These are phyloP conservation scores for Cyanidium caldarium DNA, from an alignment of 23 red algal species.

Conservation along the genomic window DNA sequence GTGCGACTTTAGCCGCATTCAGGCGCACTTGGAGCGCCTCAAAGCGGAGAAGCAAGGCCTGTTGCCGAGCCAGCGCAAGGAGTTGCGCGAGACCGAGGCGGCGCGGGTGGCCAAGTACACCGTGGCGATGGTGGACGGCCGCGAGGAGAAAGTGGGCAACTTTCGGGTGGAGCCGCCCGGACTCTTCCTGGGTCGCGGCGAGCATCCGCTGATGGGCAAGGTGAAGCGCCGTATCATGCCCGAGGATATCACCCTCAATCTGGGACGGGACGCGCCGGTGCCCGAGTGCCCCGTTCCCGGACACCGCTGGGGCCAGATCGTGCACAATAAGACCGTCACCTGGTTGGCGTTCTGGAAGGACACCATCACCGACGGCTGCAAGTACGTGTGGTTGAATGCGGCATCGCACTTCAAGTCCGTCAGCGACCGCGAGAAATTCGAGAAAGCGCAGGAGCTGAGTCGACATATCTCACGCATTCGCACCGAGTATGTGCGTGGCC, in stretches of 20 bases:
- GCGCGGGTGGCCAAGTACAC: conserved; percentile 41
- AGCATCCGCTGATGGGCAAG: conserved; percentile 88
- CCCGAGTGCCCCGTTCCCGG: conserved; percentile 70
- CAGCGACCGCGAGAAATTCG: conserved; percentile 88
- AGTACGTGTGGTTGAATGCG: conserved; percentile 83
- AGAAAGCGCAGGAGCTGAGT: conserved; percentile 68
- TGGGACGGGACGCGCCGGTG: conserved; percentile 59
- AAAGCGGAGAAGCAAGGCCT: conserved; percentile 41
- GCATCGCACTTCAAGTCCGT: conserved; percentile 72
- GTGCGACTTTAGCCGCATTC: conserved; percentile 71
- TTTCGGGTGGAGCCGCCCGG: conserved; percentile 88
- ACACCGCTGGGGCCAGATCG: conserved; percentile 76
- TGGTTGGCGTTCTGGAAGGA: conserved; percentile 97
- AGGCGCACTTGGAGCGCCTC: conserved; percentile 42
- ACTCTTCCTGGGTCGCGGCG: conserved; percentile 90
- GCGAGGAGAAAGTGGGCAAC: conserved; percentile 90
- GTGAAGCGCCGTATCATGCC: conserved; percentile 88
- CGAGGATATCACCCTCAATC: conserved; percentile 91
- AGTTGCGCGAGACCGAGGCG: conserved; percentile 44
- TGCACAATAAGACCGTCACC: conserved; percentile 78
- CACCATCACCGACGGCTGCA: conserved; percentile 50
- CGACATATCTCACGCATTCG: conserved; percentile 62
- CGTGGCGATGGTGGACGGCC: conserved; percentile 79
- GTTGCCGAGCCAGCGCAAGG: conserved; percentile 26
- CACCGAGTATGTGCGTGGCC: conserved; percentile 46